A percentile compares a stretch with the other conserved stretches of the same genome.
phyloP scores from a whole-genome alignment of 352 stramenopile genomes.

The Pythium aristosporum region DNA sequence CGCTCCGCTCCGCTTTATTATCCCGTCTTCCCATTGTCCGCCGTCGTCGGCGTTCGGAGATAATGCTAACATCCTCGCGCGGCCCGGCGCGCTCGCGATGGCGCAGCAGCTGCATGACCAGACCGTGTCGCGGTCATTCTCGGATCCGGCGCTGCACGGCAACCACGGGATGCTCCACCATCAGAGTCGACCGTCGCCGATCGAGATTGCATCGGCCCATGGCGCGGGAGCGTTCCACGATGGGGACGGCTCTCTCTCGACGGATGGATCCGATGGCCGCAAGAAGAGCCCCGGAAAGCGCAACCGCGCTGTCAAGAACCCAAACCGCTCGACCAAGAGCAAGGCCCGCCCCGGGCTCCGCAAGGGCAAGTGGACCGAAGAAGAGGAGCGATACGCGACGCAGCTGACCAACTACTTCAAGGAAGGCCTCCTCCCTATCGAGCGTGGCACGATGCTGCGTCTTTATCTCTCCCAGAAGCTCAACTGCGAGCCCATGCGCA shows the following conservation, averaged over 20 bases:
- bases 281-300: constrained; percentile 60
- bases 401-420: constrained; percentile 86
- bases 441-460: constrained; percentile 88
- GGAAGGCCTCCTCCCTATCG: constrained; percentile 73
- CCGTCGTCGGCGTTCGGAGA: constrained; percentile 28
- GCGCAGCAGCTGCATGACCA: constrained; percentile 17
- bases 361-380: constrained; percentile 87
- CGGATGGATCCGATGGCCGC: constrained; percentile 21
- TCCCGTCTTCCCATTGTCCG: constrained; percentile 53
- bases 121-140: constrained; percentile 13
- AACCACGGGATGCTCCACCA: constrained; percentile 18
- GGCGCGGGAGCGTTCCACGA: constrained; percentile 7
- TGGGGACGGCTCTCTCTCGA: background rate
- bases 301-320: constrained; percentile 51
- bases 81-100: constrained; percentile 1
- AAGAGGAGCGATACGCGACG: constrained; percentile 73
- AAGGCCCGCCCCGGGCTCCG: constrained; percentile 82
- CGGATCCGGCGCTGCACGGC: constrained; percentile 19
- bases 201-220: constrained; percentile 10
- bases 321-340: constrained; percentile 76
- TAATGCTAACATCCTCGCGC: constrained; percentile 1
- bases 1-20: constrained; percentile 75
- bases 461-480: constrained; percentile 91
- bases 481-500: constrained; percentile 92
- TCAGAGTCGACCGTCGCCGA: constrained; percentile 17